Evolutionary conservation across 768 basidiomycete genomes (phyloP).

Genomic region (Tylopilus plumbeoviolaceoides): DNA sequence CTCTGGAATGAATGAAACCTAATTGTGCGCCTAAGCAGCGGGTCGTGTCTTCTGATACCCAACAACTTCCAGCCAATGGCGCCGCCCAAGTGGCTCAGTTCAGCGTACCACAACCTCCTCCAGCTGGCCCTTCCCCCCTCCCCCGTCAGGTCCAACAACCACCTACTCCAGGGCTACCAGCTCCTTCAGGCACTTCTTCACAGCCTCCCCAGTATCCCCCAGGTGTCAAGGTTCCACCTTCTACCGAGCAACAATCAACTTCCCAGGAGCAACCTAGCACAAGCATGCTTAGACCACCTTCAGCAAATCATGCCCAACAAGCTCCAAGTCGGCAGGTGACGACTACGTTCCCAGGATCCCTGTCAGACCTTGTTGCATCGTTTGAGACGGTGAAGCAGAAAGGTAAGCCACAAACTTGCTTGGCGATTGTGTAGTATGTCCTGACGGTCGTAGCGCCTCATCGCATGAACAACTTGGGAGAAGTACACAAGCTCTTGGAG

Average conservation of each 20-base stretch:
- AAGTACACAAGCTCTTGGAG: constrained; percentile 91
- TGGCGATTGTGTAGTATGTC: not conserved
- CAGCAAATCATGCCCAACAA: constrained; percentile 45
- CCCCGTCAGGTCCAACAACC: constrained; percentile 47
- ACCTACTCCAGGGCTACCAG: constrained; percentile 26
- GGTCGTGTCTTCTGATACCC: constrained; percentile 33
- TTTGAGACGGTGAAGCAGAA: constrained; percentile 98
- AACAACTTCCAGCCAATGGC: constrained; percentile 38
- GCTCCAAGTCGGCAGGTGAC: constrained; percentile 37
- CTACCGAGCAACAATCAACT: constrained; percentile 36
- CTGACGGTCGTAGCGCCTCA: constrained; percentile 50
- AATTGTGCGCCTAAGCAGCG: constrained; percentile 33
- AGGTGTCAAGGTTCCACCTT: constrained; percentile 56
- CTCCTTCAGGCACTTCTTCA: constrained; percentile 14
- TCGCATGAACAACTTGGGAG: constrained; percentile 82
- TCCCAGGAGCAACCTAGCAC: constrained; percentile 32
- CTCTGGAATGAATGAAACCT: constrained; percentile 13
- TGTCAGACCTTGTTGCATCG: constrained; percentile 90
- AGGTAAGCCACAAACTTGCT: constrained; percentile 45
- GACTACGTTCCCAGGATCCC: constrained; percentile 69
- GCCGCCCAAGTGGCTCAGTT: constrained; percentile 23
- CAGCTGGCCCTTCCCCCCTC: constrained; percentile 43
- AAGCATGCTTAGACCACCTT: constrained; percentile 51
- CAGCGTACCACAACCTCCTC: constrained; percentile 29
- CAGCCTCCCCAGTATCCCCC: constrained; percentile 59